Conservation (phyloP, 2,329 filamentous ascomycete species). For the Arthrobotrys pseudoclavata region DNA sequence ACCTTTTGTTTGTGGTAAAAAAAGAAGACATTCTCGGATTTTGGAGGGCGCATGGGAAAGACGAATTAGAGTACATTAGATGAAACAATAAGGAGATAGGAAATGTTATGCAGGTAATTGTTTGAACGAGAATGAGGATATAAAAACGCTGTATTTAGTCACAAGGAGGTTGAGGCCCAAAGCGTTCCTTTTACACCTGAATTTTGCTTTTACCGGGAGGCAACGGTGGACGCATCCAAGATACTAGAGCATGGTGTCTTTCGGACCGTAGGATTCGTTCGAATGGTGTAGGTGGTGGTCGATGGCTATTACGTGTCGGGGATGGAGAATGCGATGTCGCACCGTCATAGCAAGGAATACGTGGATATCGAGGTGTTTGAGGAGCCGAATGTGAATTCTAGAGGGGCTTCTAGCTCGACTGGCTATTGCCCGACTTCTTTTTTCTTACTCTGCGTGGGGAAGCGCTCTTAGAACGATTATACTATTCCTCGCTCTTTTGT, state of each 20-base stretch:
- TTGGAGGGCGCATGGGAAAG: not conserved
- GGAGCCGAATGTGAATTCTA: conserved; percentile 1
- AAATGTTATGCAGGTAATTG: not conserved
- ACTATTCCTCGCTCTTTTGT: conserved; percentile 57
- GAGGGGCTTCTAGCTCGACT: conserved; percentile 32
- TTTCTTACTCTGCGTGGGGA: not conserved
- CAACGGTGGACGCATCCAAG: conserved; percentile 17
- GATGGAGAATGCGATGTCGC: conserved; percentile 5
- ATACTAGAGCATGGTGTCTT: not conserved
- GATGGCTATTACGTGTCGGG: not conserved
- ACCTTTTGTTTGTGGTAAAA: conserved; percentile 11
- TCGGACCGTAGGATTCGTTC: not conserved
- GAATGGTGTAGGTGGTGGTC: not conserved
- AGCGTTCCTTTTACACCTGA: conserved; percentile 33
- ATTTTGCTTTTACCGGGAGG: conserved; percentile 24
- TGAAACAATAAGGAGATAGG: not conserved
- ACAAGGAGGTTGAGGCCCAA: conserved; percentile 21
- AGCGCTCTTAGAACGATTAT: not conserved
- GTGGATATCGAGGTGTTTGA: not conserved
- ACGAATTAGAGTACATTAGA: conserved; percentile 18
- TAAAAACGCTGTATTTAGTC: not conserved
- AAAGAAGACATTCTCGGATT: conserved; percentile 33
- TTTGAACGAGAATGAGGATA: conserved; percentile 3
- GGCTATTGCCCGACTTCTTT: conserved; percentile 11
- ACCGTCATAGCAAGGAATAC: conserved; percentile 7